Conservation (phyloP, 352 stramenopile species). For the Phytophthora rubi region DNA sequence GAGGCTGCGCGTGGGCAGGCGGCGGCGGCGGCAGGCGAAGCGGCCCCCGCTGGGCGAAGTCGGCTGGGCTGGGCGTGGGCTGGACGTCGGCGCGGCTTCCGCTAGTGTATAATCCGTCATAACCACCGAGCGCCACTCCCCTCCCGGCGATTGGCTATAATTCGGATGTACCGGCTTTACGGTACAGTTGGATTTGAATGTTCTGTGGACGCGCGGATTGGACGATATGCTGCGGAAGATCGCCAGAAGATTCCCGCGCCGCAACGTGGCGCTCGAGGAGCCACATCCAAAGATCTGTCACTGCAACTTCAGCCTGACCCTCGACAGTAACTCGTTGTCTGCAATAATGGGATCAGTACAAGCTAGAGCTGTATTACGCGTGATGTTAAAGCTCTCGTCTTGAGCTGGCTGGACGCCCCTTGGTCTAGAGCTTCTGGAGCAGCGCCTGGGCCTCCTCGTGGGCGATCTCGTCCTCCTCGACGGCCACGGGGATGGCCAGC, state of each 20-base stretch:
- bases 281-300: no score
- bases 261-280: neutral
- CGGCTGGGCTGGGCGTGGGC: constrained; percentile 4
- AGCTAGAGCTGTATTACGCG: no score
- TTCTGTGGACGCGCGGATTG: no score
- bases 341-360: no score
- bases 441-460: constrained; percentile 76
- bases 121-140: constrained; percentile 31
- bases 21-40: constrained; percentile 6
- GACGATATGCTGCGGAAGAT: constrained; percentile 15
- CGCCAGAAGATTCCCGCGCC: constrained; percentile 18
- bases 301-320: no score
- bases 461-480: constrained; percentile 71
- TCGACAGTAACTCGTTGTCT: no score
- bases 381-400: neutral
- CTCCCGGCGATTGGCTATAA: constrained; percentile 22
- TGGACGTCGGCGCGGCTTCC: constrained; percentile 31
- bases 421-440: constrained; percentile 60
- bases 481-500: constrained; percentile 57
- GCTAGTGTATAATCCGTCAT: constrained; percentile 38
- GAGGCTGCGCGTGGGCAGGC: neutral
- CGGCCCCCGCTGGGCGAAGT: constrained; percentile 20
- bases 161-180: neutral
- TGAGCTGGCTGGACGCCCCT: neutral
- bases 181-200: no score